Evolutionary conservation across 371 early-diverging fungal species (phyloP), one percentile per base, ranked within the genome.

Genomic region (Mortierella sp.): DNA sequence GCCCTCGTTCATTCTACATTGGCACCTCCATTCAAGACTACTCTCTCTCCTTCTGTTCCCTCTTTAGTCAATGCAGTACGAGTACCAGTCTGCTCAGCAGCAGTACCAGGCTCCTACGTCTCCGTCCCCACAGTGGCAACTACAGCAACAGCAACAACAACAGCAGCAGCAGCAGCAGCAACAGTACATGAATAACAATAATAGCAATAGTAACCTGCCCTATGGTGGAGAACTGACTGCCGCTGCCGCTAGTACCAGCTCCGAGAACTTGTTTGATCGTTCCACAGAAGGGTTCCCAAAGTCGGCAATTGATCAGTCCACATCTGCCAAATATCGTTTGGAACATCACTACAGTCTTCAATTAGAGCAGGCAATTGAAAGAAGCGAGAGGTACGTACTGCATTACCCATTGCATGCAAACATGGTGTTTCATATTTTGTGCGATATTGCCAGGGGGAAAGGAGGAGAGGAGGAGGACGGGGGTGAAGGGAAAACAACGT

Each of bases 291-390:
- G 90, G 0, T 88, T 94, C 55, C 91, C 96, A 22, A 88, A 92
- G 78, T 86, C 90, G 67, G 90, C 93, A 1, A 73, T 97, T 10
- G 98, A 98, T 60, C 90, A 95, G 74, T 93, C 96, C 4, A 90
- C 96, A 0, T 91, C 92, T 16, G 96, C 97, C 32, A 97, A 96
- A 85, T 86, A 94, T 52, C 93, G 94, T 62, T 87, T 98, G 30
- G 96, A 97, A 75, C 88, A 93, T 78, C 96, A 94, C 75, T 98
- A 98, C 86, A 95, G 95, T 77, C 88, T 90, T 24, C 87, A 93
- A 26, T 88, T 97, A 68, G 90, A 93, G 28, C 97, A 97, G 77
- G 95, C 95, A 70, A 93, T 93, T 79, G 98, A 98, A 69, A 85
- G 97, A 65, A 95, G 95, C 71, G 90, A 92, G 72, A 89, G 97